Percentiles rank a stretch among this genome's conserved stretches.
These are phyloP conservation scores for Gyromitra esculenta DNA, from an alignment of 2,329 filamentous ascomycete species.

Conservation along the genomic window DNA sequence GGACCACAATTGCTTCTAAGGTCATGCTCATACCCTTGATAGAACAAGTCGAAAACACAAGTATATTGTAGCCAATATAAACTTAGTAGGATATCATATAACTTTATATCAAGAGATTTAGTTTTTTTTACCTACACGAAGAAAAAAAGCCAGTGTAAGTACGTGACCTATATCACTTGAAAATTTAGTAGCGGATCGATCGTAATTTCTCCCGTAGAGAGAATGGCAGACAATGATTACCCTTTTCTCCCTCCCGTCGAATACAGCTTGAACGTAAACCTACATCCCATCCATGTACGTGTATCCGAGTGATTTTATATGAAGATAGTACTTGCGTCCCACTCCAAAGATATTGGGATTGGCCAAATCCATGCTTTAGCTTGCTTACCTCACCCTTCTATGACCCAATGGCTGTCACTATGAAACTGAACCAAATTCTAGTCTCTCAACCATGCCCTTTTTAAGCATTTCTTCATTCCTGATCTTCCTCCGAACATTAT, in stretches of 20 bases:
- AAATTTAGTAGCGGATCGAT: not conserved
- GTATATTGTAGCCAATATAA: not conserved
- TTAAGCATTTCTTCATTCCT: slow-evolving; percentile 16
- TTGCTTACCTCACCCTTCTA: too few species aligned
- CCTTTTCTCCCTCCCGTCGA: not conserved
- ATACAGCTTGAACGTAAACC: not conserved
- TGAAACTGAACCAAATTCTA: not conserved
- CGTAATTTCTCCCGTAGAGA: not conserved
- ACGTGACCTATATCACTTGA: not conserved
- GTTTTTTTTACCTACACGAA: slow-evolving; percentile 1
- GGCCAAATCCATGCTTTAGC: not conserved
- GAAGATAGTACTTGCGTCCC: slow-evolving; percentile 5
- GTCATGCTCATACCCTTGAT: slow-evolving; percentile 1
- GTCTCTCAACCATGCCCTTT: not conserved
- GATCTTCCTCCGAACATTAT: slow-evolving; percentile 15
- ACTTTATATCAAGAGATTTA: slow-evolving; percentile 21
- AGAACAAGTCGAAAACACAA: not conserved
- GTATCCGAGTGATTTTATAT: slow-evolving; percentile 18
- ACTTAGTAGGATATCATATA: not conserved
- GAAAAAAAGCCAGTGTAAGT: slow-evolving; percentile 13
- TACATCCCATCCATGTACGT: not conserved
- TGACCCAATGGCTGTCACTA: not conserved
- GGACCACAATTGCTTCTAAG: not conserved
- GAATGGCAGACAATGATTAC: not conserved
- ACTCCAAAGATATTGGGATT: not conserved